A percentile compares a stretch with the other conserved stretches of the same genome.
Evolutionary conservation across 2,329 filamentous ascomycete species (phyloP).

Genomic region (Aspergillus glaucus): DNA sequence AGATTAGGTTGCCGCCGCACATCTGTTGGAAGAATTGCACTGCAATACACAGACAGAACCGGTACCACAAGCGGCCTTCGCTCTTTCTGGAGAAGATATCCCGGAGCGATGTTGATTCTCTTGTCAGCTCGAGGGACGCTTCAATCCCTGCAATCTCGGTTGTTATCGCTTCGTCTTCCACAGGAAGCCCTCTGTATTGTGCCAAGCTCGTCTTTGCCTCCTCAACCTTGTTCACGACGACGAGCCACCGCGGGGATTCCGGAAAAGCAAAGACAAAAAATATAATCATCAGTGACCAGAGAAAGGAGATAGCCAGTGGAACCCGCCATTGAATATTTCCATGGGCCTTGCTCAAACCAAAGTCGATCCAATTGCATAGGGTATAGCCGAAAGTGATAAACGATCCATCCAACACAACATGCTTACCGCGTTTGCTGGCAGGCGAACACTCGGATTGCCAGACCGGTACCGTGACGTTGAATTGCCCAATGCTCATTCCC

Average conservation of each 20-base stretch:
- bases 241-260: constrained; percentile 38
- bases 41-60: constrained; percentile 11
- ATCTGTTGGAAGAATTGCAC: constrained; percentile 16
- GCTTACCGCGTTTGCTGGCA: constrained; percentile 41
- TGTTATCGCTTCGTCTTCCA: constrained; percentile 6
- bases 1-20: constrained; percentile 13
- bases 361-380: constrained; percentile 40
- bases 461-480: constrained; percentile 43
- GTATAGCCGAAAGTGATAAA: constrained; percentile 31
- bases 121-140: constrained; percentile 12
- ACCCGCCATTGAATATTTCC: constrained; percentile 45
- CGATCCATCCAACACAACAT: constrained; percentile 44
- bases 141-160: constrained; percentile 14
- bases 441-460: constrained; percentile 46
- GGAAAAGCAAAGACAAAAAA: constrained; percentile 43
- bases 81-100: constrained; percentile 14
- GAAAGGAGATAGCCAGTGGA: constrained; percentile 50
- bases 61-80: constrained; percentile 15
- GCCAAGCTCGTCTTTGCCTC: constrained; percentile 12
- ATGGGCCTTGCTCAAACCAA: constrained; percentile 42
- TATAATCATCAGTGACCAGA: constrained; percentile 47
- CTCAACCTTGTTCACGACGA: constrained; percentile 12
- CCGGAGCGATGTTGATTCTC: constrained; percentile 7
- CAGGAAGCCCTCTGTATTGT: constrained; percentile 8
- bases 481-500: constrained; percentile 44